Conservation (phyloP, 2,329 filamentous ascomycete genomes). For the Phialophora chinensis region DNA sequence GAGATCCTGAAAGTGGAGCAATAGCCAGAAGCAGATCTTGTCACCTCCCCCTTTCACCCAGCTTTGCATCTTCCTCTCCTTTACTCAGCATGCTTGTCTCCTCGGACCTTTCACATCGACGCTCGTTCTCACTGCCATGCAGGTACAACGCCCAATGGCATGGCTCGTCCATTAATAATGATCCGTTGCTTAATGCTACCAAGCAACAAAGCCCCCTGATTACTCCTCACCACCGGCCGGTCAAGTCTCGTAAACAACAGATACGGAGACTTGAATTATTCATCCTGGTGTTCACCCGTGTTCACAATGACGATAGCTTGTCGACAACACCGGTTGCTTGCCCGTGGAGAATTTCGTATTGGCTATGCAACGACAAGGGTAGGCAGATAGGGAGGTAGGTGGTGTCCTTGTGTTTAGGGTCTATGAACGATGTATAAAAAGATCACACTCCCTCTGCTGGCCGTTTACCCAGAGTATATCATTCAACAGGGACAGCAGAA, state of each 20-base stretch:
- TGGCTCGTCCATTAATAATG: not conserved
- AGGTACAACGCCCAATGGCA: not conserved
- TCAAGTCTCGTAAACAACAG: not conserved
- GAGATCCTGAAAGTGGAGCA: not conserved
- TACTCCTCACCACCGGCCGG: not conserved
- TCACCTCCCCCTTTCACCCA: not conserved
- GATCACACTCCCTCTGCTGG: not conserved
- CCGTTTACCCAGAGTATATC: not conserved
- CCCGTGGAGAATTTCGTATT: not conserved
- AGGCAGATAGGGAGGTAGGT: not conserved
- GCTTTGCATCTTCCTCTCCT: not conserved
- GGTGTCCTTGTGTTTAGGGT: not conserved
- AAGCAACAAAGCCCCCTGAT: not conserved
- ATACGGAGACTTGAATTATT: not conserved
- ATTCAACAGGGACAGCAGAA: not conserved
- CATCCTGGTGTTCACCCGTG: slow-evolving; percentile 3
- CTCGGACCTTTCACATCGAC: not conserved
- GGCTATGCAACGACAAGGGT: not conserved
- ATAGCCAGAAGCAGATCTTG: not conserved
- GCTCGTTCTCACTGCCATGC: not conserved
- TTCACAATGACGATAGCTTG: not conserved
- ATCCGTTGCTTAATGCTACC: not conserved
- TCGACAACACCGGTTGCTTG: not conserved
- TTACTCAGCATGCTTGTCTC: not conserved
- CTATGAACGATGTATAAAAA: not conserved